Evolutionary conservation across 169 alveolate genomes (phyloP), one percentile per base, ranked within the genome.

Genomic region (Cryptosporidium parvum): DNA sequence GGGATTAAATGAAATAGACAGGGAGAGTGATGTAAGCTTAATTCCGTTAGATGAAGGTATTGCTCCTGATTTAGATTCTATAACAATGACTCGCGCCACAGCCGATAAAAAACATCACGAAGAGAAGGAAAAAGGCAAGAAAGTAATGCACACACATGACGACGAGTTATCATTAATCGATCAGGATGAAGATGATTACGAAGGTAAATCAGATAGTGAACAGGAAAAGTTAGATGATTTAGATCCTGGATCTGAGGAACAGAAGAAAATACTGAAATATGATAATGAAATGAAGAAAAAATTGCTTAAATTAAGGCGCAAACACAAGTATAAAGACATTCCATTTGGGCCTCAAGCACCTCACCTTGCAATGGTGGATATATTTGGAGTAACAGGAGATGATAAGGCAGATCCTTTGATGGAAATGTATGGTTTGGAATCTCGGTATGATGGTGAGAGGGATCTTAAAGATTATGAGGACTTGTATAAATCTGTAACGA

Each of bases 301-400:
- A 21, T 62, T 61, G 68, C 67, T 80, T 21, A 59, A 39, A n/a
- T 16, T 61, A 33, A 61, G 89, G 35, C 48, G 21, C 1, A 80
- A 65, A 45, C 39, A 23, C 35, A 45, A 53, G 21, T 59, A 44
- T 23, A 80, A 65, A 62, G 89, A 80, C 65, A 80, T 80, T 44
- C 53, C 75, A 33, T 80, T 80, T 62, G 89, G 89, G 26, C 89
- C 89, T 44, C 89, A 80, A 42, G 80, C 51, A 45, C 58, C 59
- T 42, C 67, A 80, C 70, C 67, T 80, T 26, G 75, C 89, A 16
- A 80, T 80, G 89, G 75, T n/a, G 33, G 89, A 80, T 62, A 65
- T 80, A 61, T 80, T 80, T 80, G 89, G 89, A 58, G 75, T 37
- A 18, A 62, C 75, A 8, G 89, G 89, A 37, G 75, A 62, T n/a